Evolutionary conservation across 1,284 basidiomycete genomes (phyloP).

Genomic region (Pholiota adiposa): DNA sequence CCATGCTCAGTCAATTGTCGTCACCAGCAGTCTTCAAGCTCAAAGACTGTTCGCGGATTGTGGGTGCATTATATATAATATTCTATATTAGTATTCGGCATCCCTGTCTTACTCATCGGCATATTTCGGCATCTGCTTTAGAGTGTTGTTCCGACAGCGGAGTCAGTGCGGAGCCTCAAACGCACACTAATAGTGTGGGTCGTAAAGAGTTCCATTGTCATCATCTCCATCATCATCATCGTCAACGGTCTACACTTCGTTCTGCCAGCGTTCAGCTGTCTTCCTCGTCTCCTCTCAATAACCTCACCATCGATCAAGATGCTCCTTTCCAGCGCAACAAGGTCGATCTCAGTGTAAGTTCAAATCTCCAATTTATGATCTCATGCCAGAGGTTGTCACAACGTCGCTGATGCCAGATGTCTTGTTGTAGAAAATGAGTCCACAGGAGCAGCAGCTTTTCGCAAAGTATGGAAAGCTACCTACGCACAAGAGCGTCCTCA

Average conservation of each 20-base stretch:
- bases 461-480: slow-evolving; percentile 95
- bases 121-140: neutral
- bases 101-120: too few species aligned
- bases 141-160: slow-evolving; percentile 10
- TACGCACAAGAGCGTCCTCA: slow-evolving; percentile 89
- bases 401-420: slow-evolving; percentile 28
- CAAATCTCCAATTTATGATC: neutral
- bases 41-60: too few species aligned
- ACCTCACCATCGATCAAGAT: slow-evolving; percentile 45
- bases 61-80: too few species aligned
- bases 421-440: slow-evolving; percentile 71
- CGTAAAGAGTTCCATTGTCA: slow-evolving; percentile 15
- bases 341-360: slow-evolving; percentile 83
- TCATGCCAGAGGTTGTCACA: slow-evolving; percentile 7
- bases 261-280: slow-evolving; percentile 19
- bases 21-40: too few species aligned
- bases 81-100: too few species aligned
- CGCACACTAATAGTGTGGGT: slow-evolving; percentile 17
- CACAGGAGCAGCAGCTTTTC: slow-evolving; percentile 95
- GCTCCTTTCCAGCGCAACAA: slow-evolving; percentile 88
- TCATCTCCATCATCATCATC: slow-evolving; percentile 24
- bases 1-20: too few species aligned
- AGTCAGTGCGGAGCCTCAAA: slow-evolving; percentile 31
- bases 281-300: slow-evolving; percentile 24
- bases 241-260: slow-evolving; percentile 13